phyloP scores from a whole-genome alignment of 1,284 basidiomycete species.

The Neonothopanus nambi region DNA sequence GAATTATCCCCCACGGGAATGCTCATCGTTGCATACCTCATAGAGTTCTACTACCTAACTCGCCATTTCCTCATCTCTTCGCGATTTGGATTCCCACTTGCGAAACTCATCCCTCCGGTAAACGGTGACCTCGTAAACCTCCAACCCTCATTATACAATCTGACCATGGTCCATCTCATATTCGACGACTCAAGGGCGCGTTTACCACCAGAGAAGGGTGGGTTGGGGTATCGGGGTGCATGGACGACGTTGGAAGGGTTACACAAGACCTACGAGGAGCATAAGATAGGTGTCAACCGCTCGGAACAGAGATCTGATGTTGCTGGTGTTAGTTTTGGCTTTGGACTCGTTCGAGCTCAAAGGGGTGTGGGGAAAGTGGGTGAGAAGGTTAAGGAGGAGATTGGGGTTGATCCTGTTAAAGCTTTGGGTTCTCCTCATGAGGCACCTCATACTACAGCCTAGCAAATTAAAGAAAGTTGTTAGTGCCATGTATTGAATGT shows the following conservation, averaged over 20 bases:
- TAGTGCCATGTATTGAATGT: too few relatives aligned
- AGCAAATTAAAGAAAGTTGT: too few relatives aligned
- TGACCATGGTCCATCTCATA: conserved; percentile 64
- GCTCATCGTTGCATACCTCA: conserved; percentile 50
- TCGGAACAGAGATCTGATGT: conserved; percentile 31
- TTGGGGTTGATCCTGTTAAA: conserved; percentile 23
- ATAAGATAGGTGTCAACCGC: conserved; percentile 35
- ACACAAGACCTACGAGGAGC: conserved; percentile 54
- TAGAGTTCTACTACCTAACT: conserved; percentile 56
- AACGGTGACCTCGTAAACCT: conserved; percentile 59
- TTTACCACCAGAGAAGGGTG: conserved; percentile 54
- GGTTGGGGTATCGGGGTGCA: conserved; percentile 61
- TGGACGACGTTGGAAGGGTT: conserved; percentile 59
- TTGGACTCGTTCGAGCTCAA: conserved; percentile 37
- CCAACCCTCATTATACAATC: conserved; percentile 66
- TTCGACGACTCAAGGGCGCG: conserved; percentile 73
- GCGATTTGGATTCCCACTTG: conserved; percentile 26
- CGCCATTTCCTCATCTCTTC: conserved; percentile 38
- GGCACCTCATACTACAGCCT: too few relatives aligned
- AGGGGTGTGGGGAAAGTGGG: conserved; percentile 36
- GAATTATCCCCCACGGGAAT: conserved; percentile 54
- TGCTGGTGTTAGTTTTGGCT: conserved; percentile 39
- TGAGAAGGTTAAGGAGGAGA: conserved; percentile 27
- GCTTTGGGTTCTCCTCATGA: not conserved
- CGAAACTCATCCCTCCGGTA: conserved; percentile 46